Evolutionary conservation across 2,329 filamentous ascomycete genomes (phyloP).

Genomic region (Helicocarpus griseus): DNA sequence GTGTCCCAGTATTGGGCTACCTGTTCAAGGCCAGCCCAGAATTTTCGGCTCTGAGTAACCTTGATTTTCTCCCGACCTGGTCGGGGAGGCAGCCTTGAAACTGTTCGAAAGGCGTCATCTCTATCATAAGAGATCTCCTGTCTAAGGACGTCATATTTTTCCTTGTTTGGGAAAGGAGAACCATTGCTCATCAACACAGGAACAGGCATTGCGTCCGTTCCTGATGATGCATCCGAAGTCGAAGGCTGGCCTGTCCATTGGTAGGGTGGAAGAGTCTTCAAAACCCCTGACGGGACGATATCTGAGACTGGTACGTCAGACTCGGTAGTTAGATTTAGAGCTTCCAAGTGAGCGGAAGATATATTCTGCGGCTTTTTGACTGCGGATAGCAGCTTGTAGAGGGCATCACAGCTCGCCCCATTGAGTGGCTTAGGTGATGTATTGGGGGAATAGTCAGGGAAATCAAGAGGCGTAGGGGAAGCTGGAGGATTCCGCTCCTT

Average conservation of each 20-base stretch:
- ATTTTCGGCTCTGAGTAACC: slow-evolving; percentile 48
- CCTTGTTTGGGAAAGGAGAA: slow-evolving; percentile 36
- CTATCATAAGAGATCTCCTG: slow-evolving; percentile 47
- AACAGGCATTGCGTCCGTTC: slow-evolving; percentile 16
- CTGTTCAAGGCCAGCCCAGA: slow-evolving; percentile 50
- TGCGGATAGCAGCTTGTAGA: slow-evolving; percentile 36
- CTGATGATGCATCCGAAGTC: slow-evolving; percentile 20
- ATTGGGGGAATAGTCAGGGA: slow-evolving; percentile 39
- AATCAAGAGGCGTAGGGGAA: slow-evolving; percentile 41
- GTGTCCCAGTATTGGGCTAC: slow-evolving; percentile 56
- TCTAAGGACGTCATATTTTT: slow-evolving; percentile 39
- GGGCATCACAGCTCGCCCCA: slow-evolving; percentile 25
- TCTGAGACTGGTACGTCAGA: slow-evolving; percentile 25
- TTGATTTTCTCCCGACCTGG: slow-evolving; percentile 39
- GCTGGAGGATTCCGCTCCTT: slow-evolving; percentile 41
- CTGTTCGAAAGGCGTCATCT: slow-evolving; percentile 47
- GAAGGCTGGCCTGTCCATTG: slow-evolving; percentile 24
- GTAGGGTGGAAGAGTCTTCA: slow-evolving; percentile 28
- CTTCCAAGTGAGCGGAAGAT: slow-evolving; percentile 27
- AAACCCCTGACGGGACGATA: slow-evolving; percentile 27
- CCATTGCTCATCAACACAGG: slow-evolving; percentile 37
- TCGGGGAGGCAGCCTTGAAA: slow-evolving; percentile 39
- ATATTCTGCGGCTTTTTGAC: slow-evolving; percentile 34
- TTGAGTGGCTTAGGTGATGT: slow-evolving; percentile 25
- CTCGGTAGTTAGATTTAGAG: slow-evolving; percentile 33